Base-by-base conservation (phyloP, 768 basidiomycete species). In the Psilocybe cubensis region DNA sequence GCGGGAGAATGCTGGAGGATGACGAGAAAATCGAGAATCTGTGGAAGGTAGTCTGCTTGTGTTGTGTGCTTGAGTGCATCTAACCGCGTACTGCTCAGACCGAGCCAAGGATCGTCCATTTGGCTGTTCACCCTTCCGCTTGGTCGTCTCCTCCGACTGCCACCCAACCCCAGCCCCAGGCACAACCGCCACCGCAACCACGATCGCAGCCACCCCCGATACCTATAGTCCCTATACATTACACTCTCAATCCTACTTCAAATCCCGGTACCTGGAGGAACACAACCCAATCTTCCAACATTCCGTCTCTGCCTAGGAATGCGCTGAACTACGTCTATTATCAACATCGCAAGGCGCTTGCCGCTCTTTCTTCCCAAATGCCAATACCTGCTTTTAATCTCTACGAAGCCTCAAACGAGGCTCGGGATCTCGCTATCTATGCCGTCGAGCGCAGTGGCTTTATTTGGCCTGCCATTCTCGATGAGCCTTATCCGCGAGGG, bases 51-150 rank as follows among this genome's bases (percentile, higher is more conserved):
- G 79, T 63, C 31, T 56, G 41, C 23, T 33, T 40, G 42, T 43
- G 28, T 52, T 31, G 55, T 1, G 33, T 0, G 46, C 20, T 25
- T 25, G 38, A 31, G 12, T 7, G 21, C 20, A 17, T 51, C 45
- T 3, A 27, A n/a, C n/a, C 17, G 8, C 21, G 10, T n/a, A n/a
- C 33, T 63, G 31, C 12, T 38, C 65, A 91, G 89, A 73, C 74
- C 42, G 87, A 87, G 51, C 78, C 83, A 23, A 82, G 81, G 41
- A 77, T 85, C 54, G 75, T 92, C 41, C 91, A 92, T 71, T 77
- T 93, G 20, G 86, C 89, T 12, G 90, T 93, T n/a, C 86, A 88
- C 66, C 87, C 89, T 21, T 88, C 87, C 24, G 87, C 87, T 52
- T 93, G 91, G 91, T 77, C 79, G 38, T 72, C 78, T 21, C 59